A percentile compares a stretch with the other conserved stretches of the same genome.
Conservation (phyloP, 2,329 filamentous ascomycete species). For the Calonectria ilicicola region DNA sequence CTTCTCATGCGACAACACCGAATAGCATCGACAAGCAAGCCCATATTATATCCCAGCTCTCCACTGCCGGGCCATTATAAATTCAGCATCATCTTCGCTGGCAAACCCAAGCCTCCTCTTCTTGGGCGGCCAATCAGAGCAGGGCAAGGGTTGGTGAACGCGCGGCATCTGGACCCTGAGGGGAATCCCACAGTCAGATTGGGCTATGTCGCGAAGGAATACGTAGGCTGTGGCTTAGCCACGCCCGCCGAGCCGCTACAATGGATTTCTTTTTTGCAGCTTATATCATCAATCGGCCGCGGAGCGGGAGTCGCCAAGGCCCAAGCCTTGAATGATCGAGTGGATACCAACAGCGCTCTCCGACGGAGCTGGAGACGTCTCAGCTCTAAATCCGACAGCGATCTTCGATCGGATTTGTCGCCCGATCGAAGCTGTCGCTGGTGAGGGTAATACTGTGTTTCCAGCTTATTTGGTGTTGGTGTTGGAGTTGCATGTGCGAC, state of each 20-base stretch:
- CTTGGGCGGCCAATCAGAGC: not conserved
- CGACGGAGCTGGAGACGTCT: not conserved
- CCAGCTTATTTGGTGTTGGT: not conserved
- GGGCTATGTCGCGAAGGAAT: slow-evolving; percentile 5
- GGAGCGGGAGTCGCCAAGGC: slow-evolving; percentile 6
- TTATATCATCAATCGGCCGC: slow-evolving; percentile 8
- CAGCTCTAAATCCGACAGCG: slow-evolving; percentile 7
- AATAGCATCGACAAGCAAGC: not conserved
- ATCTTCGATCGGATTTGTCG: not conserved
- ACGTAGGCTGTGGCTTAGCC: slow-evolving; percentile 23
- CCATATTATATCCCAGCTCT: not conserved
- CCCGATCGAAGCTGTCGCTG: not conserved
- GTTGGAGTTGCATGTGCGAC: not conserved
- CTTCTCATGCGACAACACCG: not conserved
- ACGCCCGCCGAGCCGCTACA: slow-evolving; percentile 16
- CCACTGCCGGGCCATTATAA: not conserved
- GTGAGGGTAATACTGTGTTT: not conserved
- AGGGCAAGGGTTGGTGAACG: slow-evolving; percentile 1
- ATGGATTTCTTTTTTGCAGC: not conserved
- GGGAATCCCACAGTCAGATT: not conserved
- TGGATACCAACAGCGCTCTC: not conserved
- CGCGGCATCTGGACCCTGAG: slow-evolving; percentile 7
- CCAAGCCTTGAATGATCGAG: not conserved
- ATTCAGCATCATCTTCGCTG: not conserved
- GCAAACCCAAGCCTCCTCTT: not conserved